Evolutionary conservation across 2,329 filamentous ascomycete species (phyloP).

Genomic region (Albifimbria verrucaria): DNA sequence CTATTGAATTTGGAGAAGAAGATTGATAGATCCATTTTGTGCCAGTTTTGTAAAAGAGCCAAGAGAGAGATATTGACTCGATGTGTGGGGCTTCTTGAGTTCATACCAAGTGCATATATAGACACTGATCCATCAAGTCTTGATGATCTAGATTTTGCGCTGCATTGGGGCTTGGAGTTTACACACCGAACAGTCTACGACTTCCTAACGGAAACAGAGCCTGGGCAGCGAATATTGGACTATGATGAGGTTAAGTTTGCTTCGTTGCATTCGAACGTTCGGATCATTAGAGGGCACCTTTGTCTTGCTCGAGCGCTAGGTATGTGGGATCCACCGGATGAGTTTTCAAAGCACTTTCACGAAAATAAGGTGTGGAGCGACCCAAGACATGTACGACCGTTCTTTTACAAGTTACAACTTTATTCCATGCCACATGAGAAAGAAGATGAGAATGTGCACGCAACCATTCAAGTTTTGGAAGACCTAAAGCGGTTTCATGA

Average conservation of each 20-base stretch:
- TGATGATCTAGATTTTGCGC: background rate
- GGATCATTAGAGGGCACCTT: background rate
- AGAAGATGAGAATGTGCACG: background rate
- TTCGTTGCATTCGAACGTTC: background rate
- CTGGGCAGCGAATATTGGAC: background rate
- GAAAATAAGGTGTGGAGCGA: no score
- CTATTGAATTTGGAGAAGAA: background rate
- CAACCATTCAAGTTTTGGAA: background rate
- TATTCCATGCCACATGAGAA: background rate
- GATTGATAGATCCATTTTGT: background rate
- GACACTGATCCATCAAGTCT: no score
- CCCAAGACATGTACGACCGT: no score
- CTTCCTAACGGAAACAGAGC: slow-evolving; percentile 9
- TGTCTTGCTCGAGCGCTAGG: background rate
- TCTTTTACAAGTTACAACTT: background rate
- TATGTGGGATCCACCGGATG: background rate
- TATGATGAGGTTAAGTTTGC: background rate
- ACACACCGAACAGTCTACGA: slow-evolving; percentile 11
- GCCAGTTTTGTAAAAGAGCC: background rate
- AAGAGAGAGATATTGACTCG: background rate
- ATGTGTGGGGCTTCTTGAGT: slow-evolving; percentile 3
- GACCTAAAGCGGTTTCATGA: background rate
- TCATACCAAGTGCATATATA: background rate
- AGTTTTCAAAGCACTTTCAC: background rate
- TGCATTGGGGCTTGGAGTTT: background rate